Evolutionary conservation across 2,329 filamentous ascomycete species (phyloP).

Genomic region (Talaromyces marneffei): DNA sequence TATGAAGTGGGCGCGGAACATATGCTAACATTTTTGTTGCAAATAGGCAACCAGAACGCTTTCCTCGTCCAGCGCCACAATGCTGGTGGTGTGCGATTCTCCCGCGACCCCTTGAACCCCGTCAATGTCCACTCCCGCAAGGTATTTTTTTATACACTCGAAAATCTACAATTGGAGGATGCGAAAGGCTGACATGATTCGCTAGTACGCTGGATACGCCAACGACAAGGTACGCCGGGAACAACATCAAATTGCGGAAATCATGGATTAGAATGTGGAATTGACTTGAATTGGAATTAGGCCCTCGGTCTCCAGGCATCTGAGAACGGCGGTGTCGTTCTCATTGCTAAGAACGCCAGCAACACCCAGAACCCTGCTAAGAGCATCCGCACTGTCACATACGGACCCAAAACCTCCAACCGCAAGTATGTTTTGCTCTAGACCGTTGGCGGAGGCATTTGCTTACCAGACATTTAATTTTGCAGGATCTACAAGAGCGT

Average conservation of each 20-base stretch:
- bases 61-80: constrained; percentile 86
- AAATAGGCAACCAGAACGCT: constrained; percentile 74
- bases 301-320: constrained; percentile 72
- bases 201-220: constrained; percentile 81
- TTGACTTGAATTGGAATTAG: constrained; percentile 40
- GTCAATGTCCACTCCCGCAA: constrained; percentile 87
- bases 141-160: constrained; percentile 44
- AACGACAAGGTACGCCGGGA: constrained; percentile 71
- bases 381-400: constrained; percentile 59
- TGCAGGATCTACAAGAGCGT: constrained; percentile 83
- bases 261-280: neutral
- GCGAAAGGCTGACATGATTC: constrained; percentile 20
- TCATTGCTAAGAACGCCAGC: constrained; percentile 78
- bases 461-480: constrained; percentile 20
- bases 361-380: constrained; percentile 67
- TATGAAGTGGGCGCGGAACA: neutral
- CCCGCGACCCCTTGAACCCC: constrained; percentile 89
- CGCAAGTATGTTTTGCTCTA: constrained; percentile 61
- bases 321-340: constrained; percentile 72
- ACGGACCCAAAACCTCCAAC: constrained; percentile 65
- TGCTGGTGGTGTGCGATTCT: constrained; percentile 79
- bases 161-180: constrained; percentile 6
- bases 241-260: neutral
- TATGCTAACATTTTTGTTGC: constrained; percentile 15
- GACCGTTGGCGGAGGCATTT: neutral